Conservation (phyloP, 306 rosid genomes). For the Datisca glomerata region DNA sequence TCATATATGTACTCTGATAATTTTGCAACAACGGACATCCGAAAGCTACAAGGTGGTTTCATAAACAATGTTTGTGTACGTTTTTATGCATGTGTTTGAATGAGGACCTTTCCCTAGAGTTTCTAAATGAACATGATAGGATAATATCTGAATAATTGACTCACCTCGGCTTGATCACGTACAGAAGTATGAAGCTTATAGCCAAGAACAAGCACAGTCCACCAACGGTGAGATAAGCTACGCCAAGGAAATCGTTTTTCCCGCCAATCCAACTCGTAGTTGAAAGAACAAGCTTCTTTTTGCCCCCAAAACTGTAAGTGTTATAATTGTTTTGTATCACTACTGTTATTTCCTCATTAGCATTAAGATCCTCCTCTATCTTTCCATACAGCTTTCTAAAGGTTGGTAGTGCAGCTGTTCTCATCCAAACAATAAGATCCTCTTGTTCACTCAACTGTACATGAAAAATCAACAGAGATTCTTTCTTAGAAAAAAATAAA, state of each 20-base stretch:
- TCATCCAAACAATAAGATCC: slow-evolving; percentile 95
- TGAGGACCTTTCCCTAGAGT: slow-evolving; percentile 1
- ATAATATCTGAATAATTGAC: too few relatives aligned
- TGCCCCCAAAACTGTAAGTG: slow-evolving; percentile 66
- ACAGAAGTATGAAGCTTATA: slow-evolving; percentile 50
- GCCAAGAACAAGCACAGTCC: slow-evolving; percentile 50
- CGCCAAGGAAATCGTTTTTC: slow-evolving; percentile 57
- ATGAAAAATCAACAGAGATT: slow-evolving; percentile 18
- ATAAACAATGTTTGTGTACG: too few relatives aligned
- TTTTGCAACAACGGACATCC: too few relatives aligned
- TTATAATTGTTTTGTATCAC: slow-evolving; percentile 70
- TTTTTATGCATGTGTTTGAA: too few relatives aligned
- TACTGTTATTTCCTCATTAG: slow-evolving; percentile 35
- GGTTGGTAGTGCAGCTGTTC: slow-evolving; percentile 70
- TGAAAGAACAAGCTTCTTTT: slow-evolving; percentile 66
- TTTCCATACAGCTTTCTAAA: slow-evolving; percentile 81
- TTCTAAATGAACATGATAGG: too few relatives aligned
- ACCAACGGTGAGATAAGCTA: slow-evolving; percentile 51
- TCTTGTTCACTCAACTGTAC: slow-evolving; percentile 74
- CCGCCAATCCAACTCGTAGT: slow-evolving; percentile 95
- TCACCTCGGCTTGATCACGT: slow-evolving; percentile 67
- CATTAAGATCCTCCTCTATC: slow-evolving; percentile 62
- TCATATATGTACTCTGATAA: too few relatives aligned
- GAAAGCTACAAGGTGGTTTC: too few relatives aligned
- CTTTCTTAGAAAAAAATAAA: not conserved